Conservation (phyloP, 192 early-diverging fungal genomes). For the Mortierella claussenii region DNA sequence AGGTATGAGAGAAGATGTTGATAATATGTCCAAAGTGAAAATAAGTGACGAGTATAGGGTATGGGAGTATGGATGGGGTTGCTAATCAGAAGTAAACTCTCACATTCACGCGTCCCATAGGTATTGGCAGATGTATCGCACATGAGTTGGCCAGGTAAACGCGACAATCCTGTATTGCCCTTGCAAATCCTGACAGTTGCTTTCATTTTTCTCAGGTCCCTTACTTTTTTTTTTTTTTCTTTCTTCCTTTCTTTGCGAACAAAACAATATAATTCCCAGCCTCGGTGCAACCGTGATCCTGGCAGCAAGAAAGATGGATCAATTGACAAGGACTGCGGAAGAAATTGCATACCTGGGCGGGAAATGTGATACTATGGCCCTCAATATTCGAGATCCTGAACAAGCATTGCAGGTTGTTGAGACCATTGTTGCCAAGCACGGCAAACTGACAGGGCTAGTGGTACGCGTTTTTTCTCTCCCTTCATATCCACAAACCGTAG, state of each 20-base stretch:
- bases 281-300: slow-evolving; percentile 23
- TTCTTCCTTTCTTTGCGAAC: too few relatives aligned
- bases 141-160: slow-evolving; percentile 21
- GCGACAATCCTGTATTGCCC: too few relatives aligned
- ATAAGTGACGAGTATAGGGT: too few relatives aligned
- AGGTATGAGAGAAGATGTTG: slow-evolving; percentile 6
- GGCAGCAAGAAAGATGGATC: slow-evolving; percentile 28
- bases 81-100: background rate
- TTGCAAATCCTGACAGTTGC: too few relatives aligned
- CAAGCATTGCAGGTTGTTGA: slow-evolving; percentile 2
- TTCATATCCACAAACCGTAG: too few relatives aligned
- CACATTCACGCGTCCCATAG: background rate
- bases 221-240: background rate
- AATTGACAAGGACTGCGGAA: slow-evolving; percentile 8
- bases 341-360: slow-evolving; percentile 20
- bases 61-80: too few relatives aligned
- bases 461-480: background rate
- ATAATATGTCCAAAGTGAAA: background rate
- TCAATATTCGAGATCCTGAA: slow-evolving; percentile 28
- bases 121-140: slow-evolving; percentile 31
- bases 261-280: background rate
- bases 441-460: slow-evolving; percentile 14
- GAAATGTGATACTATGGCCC: slow-evolving; percentile 16
- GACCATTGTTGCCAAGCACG: slow-evolving; percentile 20
- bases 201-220: background rate